phyloP scores from a whole-genome alignment of 805 yeast genomes.

The Torulaspora delbrueckii region DNA sequence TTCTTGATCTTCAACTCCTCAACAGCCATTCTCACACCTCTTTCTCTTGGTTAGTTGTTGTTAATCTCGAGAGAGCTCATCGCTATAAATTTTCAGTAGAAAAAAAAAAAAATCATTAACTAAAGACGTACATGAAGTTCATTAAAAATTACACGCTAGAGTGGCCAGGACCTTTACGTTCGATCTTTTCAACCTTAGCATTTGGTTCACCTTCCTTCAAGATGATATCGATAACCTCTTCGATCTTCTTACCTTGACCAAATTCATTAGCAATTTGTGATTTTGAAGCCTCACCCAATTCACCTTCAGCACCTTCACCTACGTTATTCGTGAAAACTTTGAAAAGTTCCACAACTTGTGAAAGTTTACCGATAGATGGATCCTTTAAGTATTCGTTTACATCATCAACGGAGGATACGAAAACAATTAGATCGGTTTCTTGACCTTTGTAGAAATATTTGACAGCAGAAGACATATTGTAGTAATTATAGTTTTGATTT shows the following conservation, averaged over 20 bases:
- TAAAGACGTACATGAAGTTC: constrained; percentile 1
- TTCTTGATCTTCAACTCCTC: constrained; percentile 52
- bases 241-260: constrained; percentile 47
- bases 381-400: constrained; percentile 39
- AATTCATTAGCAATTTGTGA: constrained; percentile 63
- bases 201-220: constrained; percentile 56
- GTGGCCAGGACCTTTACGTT: neutral
- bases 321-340: constrained; percentile 57
- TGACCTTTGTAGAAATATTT: constrained; percentile 64
- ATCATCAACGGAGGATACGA: constrained; percentile 51
- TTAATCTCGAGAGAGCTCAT: constrained; percentile 8
- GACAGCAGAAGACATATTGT: constrained; percentile 33
- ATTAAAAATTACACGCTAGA: neutral
- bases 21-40: constrained; percentile 27
- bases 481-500: neutral
- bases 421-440: constrained; percentile 58
- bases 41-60: neutral
- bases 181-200: constrained; percentile 22
- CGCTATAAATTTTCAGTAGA: constrained; percentile 11
- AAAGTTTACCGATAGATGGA: constrained; percentile 39
- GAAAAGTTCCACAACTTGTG: constrained; percentile 61
- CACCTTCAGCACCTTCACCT: constrained; percentile 68
- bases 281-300: constrained; percentile 65
- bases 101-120: neutral
- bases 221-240: constrained; percentile 56